Conservation (phyloP, 2,329 filamentous ascomycete species). For the Diaporthe australafricana region DNA sequence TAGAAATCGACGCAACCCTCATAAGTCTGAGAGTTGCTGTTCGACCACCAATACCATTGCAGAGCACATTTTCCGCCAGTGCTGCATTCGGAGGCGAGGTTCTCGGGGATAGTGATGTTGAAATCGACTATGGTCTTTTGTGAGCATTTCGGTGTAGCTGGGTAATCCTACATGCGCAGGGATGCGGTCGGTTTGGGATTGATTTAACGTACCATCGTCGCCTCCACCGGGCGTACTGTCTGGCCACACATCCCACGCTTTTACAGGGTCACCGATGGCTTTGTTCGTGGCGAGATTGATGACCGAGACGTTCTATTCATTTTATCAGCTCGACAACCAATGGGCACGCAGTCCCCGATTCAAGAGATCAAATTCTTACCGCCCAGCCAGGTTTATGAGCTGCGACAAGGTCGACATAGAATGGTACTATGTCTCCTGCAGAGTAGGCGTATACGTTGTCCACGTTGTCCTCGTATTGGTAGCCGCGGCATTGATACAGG, state of each 20-base stretch:
- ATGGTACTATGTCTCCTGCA: constrained; percentile 9
- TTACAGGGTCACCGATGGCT: constrained; percentile 5
- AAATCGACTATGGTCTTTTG: background rate
- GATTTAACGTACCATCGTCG: background rate
- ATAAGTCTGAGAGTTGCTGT: constrained; percentile 14
- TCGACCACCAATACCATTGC: constrained; percentile 23
- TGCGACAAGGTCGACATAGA: constrained; percentile 19
- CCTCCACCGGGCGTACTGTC: background rate
- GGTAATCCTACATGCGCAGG: background rate
- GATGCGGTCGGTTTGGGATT: too few relatives aligned
- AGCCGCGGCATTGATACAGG: constrained; percentile 16
- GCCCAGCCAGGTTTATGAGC: constrained; percentile 18
- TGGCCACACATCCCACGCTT: constrained; percentile 10
- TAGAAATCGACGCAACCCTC: constrained; percentile 23
- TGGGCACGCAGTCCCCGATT: background rate
- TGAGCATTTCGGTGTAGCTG: background rate
- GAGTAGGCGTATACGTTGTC: background rate
- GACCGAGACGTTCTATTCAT: constrained; percentile 4
- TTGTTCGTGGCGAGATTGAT: background rate
- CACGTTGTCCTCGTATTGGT: constrained; percentile 19
- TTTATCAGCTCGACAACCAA: background rate
- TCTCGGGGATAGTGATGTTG: constrained; percentile 6
- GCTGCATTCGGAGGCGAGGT: background rate
- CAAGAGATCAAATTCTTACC: background rate
- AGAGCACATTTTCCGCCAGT: constrained; percentile 13